Percentiles rank a stretch among this genome's conserved stretches.
phyloP scores from a whole-genome alignment of 176 grass and related monocot genomes.

The Dactylis glomerata region DNA sequence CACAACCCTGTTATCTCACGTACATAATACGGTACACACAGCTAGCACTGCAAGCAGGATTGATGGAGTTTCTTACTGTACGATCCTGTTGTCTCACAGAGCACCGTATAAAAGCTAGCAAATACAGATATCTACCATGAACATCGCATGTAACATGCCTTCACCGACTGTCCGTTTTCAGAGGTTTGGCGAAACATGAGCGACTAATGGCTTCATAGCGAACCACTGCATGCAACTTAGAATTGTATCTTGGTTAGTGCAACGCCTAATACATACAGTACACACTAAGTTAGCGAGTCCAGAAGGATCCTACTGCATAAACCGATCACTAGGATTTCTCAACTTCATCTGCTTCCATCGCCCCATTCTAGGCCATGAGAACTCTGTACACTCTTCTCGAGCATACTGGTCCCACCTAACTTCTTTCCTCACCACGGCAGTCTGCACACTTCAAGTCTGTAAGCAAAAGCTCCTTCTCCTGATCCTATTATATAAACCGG shows the following conservation, averaged over 20 bases:
- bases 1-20: neutral
- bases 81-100: neutral
- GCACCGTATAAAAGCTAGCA: neutral
- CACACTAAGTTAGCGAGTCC: neutral
- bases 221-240: neutral
- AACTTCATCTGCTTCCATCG: constrained; percentile 37
- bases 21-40: neutral
- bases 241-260: neutral
- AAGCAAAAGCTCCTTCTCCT: constrained; percentile 73
- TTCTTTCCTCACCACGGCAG: constrained; percentile 40
- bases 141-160: too few relatives aligned
- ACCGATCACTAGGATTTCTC: neutral
- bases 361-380: constrained; percentile 68
- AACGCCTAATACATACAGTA: neutral
- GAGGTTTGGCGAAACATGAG: neutral
- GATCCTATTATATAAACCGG: constrained; percentile 36
- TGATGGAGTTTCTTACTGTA: neutral
- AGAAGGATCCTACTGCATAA: neutral
- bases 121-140: neutral
- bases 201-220: too few relatives aligned
- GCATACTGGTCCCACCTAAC: constrained; percentile 56
- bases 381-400: constrained; percentile 71
- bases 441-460: constrained; percentile 42
- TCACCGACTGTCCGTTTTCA: neutral
- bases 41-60: neutral